phyloP scores from a whole-genome alignment of 2,329 filamentous ascomycete species.

The Botrytis porri region DNA sequence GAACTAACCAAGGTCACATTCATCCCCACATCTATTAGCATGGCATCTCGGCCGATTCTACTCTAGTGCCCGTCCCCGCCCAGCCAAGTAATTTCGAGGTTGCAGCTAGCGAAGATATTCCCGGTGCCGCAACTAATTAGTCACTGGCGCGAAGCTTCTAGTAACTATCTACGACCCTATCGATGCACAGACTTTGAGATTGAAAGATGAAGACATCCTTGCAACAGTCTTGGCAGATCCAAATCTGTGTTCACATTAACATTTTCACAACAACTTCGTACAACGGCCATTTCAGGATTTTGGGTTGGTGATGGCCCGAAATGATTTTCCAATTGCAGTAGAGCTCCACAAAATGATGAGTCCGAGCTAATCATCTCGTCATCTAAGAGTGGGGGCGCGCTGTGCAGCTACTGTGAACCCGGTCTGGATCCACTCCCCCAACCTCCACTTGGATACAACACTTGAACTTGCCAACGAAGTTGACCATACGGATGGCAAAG shows the following conservation, averaged over 20 bases:
- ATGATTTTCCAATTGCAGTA: neutral
- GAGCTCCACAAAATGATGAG: constrained; percentile 1
- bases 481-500: neutral
- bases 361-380: constrained; percentile 11
- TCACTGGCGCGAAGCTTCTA: neutral
- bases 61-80: constrained; percentile 1
- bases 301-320: neutral
- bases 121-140: constrained; percentile 14
- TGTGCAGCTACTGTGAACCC: neutral
- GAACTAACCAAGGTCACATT: constrained; percentile 1
- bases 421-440: constrained; percentile 2
- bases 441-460: neutral
- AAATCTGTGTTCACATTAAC: neutral
- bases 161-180: constrained; percentile 1
- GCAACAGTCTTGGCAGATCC: constrained; percentile 1
- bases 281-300: neutral
- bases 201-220: constrained; percentile 1
- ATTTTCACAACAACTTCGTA: neutral
- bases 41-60: constrained; percentile 1
- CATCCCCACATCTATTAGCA: constrained; percentile 1
- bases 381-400: constrained; percentile 4
- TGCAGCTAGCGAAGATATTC: constrained; percentile 4
- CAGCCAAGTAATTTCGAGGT: neutral
- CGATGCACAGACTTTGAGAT: constrained; percentile 6
- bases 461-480: constrained; percentile 6